Evolutionary conservation across 179 eudicot species (phyloP), one percentile per base, ranked within the genome.

Genomic region (Camellia oleifera): DNA sequence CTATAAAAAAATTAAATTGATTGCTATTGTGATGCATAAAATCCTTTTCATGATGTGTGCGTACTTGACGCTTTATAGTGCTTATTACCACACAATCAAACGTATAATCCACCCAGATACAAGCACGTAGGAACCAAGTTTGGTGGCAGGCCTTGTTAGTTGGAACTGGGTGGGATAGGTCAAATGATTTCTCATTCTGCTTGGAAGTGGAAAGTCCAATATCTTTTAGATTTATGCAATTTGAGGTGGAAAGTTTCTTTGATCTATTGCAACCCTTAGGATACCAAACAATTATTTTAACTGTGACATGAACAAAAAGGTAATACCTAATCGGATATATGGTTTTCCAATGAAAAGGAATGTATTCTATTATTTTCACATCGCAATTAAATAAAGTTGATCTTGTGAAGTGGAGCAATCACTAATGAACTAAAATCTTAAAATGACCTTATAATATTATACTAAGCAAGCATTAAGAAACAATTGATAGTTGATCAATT

Each of bases 201-300:
- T 20, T 20, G 23, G 23, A 20, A 20, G 23, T 20, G 23, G 23
- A 20, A 20, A 20, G 23, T 20, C 23, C 23, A 20, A 20, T 20
- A 20, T 20, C 23, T 20, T 20, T 20, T 20, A 20, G 23, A 20
- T 20, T 20, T 20, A 20, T 20, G 23, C 23, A 20, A 50, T 18
- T 50, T n/a, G 75, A 71, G 58, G 57, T 64, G 75, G 74, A 50
- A 20, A 18, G 75, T 50, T 9, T 52, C 75, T 50, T 50, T 14
- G 15, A 71, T 11, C n/a, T 20, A 48, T 71, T 50, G 58, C 40
- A 69, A 48, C 74, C 58, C 50, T 18, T 8, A 17, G 61, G 61
- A 11, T 57, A 69, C 4, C 18, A 7, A 69, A 69, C 57, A 48
- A 10, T 18, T 50, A 9, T 46, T 50, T 50, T 10, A 50, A 15